Conservation (phyloP, 1,284 basidiomycete genomes). For the Pseudozyma flocculosa region DNA sequence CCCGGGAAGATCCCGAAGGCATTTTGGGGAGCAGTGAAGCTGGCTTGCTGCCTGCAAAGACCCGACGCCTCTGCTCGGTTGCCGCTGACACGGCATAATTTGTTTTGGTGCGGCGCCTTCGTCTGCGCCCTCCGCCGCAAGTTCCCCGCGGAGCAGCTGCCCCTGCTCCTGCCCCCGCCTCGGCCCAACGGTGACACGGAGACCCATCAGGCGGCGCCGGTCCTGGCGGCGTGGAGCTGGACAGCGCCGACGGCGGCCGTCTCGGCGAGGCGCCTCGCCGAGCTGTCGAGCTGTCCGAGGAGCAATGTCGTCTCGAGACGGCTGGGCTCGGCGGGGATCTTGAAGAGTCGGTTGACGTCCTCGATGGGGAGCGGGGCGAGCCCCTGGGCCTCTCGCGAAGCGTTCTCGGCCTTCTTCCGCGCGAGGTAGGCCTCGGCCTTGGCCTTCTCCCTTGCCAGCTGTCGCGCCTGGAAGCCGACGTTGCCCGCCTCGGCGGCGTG, state of each 20-base stretch:
- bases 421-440: conserved; percentile 70
- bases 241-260: conserved; percentile 62
- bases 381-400: conserved; percentile 76
- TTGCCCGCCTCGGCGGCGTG: conserved; percentile 64
- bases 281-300: conserved; percentile 58
- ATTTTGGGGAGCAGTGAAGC: too few relatives aligned
- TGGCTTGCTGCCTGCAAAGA: too few relatives aligned
- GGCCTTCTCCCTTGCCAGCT: conserved; percentile 83
- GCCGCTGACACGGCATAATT: too few relatives aligned
- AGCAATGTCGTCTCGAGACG: conserved; percentile 78
- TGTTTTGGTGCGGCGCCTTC: too few relatives aligned
- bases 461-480: conserved; percentile 84
- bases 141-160: too few relatives aligned
- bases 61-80: too few relatives aligned
- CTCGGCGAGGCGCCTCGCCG: conserved; percentile 57
- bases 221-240: conserved; percentile 52
- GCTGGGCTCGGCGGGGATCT: conserved; percentile 84
- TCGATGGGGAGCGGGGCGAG: conserved; percentile 71
- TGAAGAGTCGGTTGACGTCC: conserved; percentile 64
- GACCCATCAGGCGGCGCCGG: conserved; percentile 47
- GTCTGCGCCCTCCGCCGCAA: too few relatives aligned
- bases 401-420: conserved; percentile 77
- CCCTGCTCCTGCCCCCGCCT: too few relatives aligned
- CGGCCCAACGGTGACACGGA: too few relatives aligned
- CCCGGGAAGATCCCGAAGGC: too few relatives aligned